Base-by-base conservation (phyloP, 148 eudicot genomes). In the Fallopia convolvulus region DNA sequence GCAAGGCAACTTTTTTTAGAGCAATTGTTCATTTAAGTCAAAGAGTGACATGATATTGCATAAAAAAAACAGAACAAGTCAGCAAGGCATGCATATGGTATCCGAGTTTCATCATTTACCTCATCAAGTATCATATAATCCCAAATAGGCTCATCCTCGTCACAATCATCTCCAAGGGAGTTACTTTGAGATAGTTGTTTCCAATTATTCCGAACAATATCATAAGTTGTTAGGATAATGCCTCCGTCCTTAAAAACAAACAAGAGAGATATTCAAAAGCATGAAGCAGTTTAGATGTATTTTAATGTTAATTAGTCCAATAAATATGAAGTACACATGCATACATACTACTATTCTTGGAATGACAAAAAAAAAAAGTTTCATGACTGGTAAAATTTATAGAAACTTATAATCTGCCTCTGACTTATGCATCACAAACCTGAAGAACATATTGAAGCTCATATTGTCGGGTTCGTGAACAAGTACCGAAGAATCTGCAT, bases 51-150 rank as follows among this genome's bases (percentile, higher is more conserved):
- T 2, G 66, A 21, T 58, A 23, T 30, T 58, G 32, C 40, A 65
- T 65, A 55, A 30, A 3, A 58, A 12, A 30, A 65, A 32, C 41
- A 11, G 41, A 65, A 65, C 41, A 4, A 65, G 70, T 65, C 3
- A 56, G 2, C 41, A 65, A 60, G 36, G n/a, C 7, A 14, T 7
- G 17, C 44, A 39, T 36, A 68, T 68, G 21, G 40, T 30, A 65
- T 30, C 4, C 12, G 70, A 68, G 14, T 36, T 68, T 68, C 14
- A 3, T 39, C 21, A 36, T 42, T 78, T 82, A 96, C 99, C 92
- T 96, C 99, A 80, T 96, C 99, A 80, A 96, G 97, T 73, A 93
- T 86, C 94, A 96, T 89, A 83, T 93, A 96, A 78, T 96, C 98
- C 99, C 99, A 96, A 41, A 87, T 86, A 8, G 81, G 74, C 40